Conservation (phyloP, 345 rosid species). For the Pistacia atlantica region DNA sequence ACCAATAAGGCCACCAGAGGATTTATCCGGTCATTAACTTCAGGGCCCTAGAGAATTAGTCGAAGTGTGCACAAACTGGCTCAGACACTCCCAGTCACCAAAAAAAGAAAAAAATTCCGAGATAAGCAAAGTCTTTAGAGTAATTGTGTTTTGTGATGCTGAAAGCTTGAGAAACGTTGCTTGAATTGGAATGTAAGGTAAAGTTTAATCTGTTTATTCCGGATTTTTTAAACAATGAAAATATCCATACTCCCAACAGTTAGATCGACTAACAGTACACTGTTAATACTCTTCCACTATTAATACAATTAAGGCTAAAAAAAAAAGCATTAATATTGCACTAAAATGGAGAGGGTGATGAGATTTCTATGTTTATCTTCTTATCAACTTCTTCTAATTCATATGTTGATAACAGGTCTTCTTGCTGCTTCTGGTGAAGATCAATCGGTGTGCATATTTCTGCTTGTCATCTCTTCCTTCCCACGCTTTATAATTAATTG, state of each 20-base stretch:
- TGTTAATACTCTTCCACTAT: background rate
- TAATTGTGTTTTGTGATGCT: constrained; percentile 7
- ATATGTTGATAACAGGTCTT: constrained; percentile 22
- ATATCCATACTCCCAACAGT: too few relatives aligned
- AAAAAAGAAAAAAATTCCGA: too few relatives aligned
- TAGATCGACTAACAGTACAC: too few relatives aligned
- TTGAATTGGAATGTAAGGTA: constrained; percentile 57
- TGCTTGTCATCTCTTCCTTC: background rate
- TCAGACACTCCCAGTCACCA: too few relatives aligned
- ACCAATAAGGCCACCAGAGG: too few relatives aligned
- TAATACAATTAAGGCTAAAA: background rate
- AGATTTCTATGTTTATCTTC: constrained; percentile 22
- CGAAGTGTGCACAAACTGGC: too few relatives aligned
- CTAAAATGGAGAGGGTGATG: constrained; percentile 33
- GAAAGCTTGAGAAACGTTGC: constrained; percentile 31
- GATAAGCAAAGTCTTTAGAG: constrained; percentile 5
- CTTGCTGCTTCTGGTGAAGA: constrained; percentile 33
- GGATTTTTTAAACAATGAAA: too few relatives aligned
- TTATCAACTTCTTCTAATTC: constrained; percentile 25
- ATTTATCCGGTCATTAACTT: too few relatives aligned
- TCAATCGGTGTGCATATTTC: constrained; percentile 34
- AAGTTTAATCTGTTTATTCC: background rate
- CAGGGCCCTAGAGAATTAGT: too few relatives aligned
- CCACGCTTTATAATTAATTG: background rate
- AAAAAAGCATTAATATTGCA: background rate